Conservation (phyloP, 2,329 filamentous ascomycete genomes). For the Macrophomina pseudophaseolina region DNA sequence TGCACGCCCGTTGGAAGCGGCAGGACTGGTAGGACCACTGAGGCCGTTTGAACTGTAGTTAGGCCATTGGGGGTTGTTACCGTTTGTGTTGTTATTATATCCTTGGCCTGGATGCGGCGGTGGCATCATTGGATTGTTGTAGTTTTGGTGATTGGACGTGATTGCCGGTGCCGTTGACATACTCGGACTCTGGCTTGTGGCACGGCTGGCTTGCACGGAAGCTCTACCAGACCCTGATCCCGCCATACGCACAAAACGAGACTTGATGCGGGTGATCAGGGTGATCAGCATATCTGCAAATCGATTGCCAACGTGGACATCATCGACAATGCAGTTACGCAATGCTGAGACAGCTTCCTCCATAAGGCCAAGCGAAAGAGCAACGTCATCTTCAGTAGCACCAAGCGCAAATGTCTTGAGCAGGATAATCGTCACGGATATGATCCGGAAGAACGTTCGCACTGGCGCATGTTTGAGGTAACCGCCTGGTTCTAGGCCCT, state of each 20-base stretch:
- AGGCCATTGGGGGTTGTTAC: slow-evolving; percentile 10
- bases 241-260: slow-evolving; percentile 68
- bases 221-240: slow-evolving; percentile 53
- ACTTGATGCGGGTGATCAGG: slow-evolving; percentile 73
- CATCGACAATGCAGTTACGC: slow-evolving; percentile 79
- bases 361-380: slow-evolving; percentile 75
- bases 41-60: slow-evolving; percentile 57
- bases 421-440: slow-evolving; percentile 82
- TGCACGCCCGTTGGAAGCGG: slow-evolving; percentile 38
- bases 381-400: slow-evolving; percentile 77
- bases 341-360: slow-evolving; percentile 76
- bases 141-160: slow-evolving; percentile 27
- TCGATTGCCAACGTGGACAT: slow-evolving; percentile 82
- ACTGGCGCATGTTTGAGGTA: slow-evolving; percentile 84
- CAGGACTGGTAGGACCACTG: slow-evolving; percentile 55
- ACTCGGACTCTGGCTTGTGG: slow-evolving; percentile 16
- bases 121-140: slow-evolving; percentile 19
- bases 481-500: slow-evolving; percentile 73
- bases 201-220: slow-evolving; percentile 35
- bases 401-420: slow-evolving; percentile 84
- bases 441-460: slow-evolving; percentile 84
- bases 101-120: slow-evolving; percentile 20
- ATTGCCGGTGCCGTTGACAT: slow-evolving; percentile 27
- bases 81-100: slow-evolving; percentile 7
- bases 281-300: slow-evolving; percentile 84